Base-by-base conservation (phyloP, 768 basidiomycete species). In the Sporobolomyces roseus region DNA sequence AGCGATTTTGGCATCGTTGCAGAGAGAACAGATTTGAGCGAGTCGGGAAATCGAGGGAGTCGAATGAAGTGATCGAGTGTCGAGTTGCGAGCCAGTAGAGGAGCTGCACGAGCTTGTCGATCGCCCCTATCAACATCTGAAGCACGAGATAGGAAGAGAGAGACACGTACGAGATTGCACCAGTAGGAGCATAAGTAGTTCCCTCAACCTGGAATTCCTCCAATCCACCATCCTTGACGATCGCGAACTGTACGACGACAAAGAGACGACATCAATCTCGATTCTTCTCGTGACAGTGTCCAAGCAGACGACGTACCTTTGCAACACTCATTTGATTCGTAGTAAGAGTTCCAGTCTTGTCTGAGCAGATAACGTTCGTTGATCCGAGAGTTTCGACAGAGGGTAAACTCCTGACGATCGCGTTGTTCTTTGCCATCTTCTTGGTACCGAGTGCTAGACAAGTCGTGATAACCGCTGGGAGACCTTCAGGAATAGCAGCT, bases 361-460 rank as follows among this genome's bases (percentile, higher is more conserved):
- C 94, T 4, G 92, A 93, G 79, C 94, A 99, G 74, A 99, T 98
- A 55, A 99, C 92, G 77, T 96, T 97, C 49, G 93, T 96, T 81
- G 93, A 93, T 1, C 94, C 94, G 10, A 99, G 83, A 45, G 94
- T 98, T 81, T 99, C 94, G 36, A 99, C 96, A 71, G 89, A 91
- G 12, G 94, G 96, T 70, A 99, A 81, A 79, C 94, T 93, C 75
- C 93, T 82, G 61, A 99, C 94, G 75, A 99, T 99, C 2, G 94
- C 94, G 70, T 97, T 96, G 81, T 93, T 90, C 82, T 96, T 90
- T 1, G 94, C 93, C 94, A 99, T 99, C 80, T 96, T 97, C 82
- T 96, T 93, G 23, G 94, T 97, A 25, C 94, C 96, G 19, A 99
- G 83, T 14, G 96, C 93, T 45, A 99, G 80, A 79, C 93, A 97